A percentile compares a stretch with the other conserved stretches of the same genome.
phyloP scores from a whole-genome alignment of 257 asterid species.

The Coffea eugenioides region DNA sequence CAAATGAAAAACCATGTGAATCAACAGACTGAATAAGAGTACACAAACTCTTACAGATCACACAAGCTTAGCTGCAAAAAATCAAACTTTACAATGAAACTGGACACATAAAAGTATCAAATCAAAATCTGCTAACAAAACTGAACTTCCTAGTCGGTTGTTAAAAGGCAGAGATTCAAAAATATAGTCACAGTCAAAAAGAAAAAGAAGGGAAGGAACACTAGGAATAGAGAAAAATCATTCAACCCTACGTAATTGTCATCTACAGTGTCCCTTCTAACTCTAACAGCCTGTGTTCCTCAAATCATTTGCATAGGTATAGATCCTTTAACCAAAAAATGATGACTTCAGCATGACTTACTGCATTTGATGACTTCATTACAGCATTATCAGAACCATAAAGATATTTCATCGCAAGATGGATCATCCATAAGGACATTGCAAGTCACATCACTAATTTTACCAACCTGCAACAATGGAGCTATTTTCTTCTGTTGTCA shows the following conservation, averaged over 20 bases:
- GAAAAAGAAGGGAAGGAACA: background rate
- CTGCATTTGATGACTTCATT: background rate
- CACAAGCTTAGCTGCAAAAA: background rate
- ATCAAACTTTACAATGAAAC: background rate
- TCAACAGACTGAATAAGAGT: background rate
- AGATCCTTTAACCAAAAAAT: background rate
- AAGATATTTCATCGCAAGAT: background rate
- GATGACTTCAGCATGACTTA: background rate
- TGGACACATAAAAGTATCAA: too few relatives aligned
- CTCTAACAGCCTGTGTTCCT: background rate
- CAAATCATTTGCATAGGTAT: background rate
- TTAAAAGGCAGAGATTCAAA: background rate
- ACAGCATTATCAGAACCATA: background rate
- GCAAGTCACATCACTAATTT: background rate
- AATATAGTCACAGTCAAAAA: background rate
- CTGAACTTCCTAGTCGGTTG: background rate
- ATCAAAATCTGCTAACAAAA: background rate
- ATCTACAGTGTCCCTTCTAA: background rate
- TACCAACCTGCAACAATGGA: too few relatives aligned
- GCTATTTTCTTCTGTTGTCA: background rate
- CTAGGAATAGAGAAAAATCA: background rate
- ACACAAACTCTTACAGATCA: background rate
- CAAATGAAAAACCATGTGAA: slow-evolving; percentile 18
- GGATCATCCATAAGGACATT: background rate
- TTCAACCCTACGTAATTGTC: background rate